Conservation (phyloP, 2,329 filamentous ascomycete species). For the Trichophyton equinum region DNA sequence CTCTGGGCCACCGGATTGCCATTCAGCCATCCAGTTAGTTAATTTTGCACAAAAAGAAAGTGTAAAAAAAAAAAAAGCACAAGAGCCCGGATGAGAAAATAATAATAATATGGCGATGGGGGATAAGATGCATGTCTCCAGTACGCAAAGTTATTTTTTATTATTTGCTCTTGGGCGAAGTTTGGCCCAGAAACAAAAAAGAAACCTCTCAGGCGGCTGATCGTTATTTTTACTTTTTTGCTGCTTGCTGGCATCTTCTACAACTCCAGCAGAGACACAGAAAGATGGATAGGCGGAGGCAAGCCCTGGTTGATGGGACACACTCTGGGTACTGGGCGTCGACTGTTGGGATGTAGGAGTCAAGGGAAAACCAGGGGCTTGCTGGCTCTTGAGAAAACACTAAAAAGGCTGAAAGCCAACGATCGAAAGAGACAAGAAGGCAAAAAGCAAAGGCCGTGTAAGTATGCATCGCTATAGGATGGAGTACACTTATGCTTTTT, state of each 20-base stretch:
- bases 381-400: background rate
- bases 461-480: background rate
- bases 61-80: background rate
- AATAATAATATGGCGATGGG: background rate
- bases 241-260: background rate
- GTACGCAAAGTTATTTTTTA: slow-evolving; percentile 4
- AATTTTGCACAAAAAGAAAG: slow-evolving; percentile 5
- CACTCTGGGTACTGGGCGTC: background rate
- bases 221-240: slow-evolving; percentile 4
- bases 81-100: background rate
- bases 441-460: background rate
- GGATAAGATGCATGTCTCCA: slow-evolving; percentile 1
- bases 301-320: slow-evolving; percentile 4
- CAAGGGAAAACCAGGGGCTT: background rate
- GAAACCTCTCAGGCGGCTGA: slow-evolving; percentile 2
- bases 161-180: slow-evolving; percentile 4
- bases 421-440: background rate
- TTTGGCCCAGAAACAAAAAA: slow-evolving; percentile 3
- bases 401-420: background rate
- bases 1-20: slow-evolving; percentile 4
- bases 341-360: slow-evolving; percentile 2
- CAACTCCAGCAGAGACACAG: background rate
- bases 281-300: background rate
- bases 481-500: background rate
- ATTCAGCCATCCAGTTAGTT: slow-evolving; percentile 4